Evolutionary conservation across 2,329 filamentous ascomycete species (phyloP).

Genomic region (Tolypocladium capitatum): DNA sequence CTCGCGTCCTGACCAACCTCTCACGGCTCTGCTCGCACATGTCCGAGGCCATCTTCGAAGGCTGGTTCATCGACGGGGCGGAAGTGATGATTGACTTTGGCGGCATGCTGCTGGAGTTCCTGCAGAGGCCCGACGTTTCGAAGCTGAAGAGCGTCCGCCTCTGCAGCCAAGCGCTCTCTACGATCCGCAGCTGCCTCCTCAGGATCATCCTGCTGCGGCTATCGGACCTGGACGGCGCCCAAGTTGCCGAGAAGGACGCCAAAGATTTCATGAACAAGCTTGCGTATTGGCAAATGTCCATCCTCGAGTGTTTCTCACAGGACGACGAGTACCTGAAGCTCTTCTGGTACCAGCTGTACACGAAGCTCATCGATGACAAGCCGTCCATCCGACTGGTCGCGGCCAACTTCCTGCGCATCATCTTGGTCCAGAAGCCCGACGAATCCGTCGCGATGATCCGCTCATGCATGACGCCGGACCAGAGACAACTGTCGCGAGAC

Average conservation of each 20-base stretch:
- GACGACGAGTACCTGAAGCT: conserved; percentile 76
- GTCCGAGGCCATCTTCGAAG: conserved; percentile 84
- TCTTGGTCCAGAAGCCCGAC: conserved; percentile 83
- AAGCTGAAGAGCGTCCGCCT: conserved; percentile 78
- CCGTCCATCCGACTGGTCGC: conserved; percentile 58
- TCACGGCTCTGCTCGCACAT: conserved; percentile 69
- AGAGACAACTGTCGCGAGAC: conserved; percentile 56
- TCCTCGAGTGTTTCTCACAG: conserved; percentile 62
- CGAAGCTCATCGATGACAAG: conserved; percentile 64
- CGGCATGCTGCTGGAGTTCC: conserved; percentile 73
- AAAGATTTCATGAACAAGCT: conserved; percentile 70
- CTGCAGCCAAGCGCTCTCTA: conserved; percentile 69
- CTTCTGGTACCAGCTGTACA: conserved; percentile 87
- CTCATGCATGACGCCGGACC: conserved; percentile 56
- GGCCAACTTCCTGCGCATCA: conserved; percentile 77
- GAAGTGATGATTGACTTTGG: conserved; percentile 74
- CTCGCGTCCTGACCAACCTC: conserved; percentile 75
- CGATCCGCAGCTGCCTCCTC: conserved; percentile 65
- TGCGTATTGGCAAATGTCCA: conserved; percentile 89
- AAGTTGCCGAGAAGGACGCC: conserved; percentile 46
- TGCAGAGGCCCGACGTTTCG: conserved; percentile 74
- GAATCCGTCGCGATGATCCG: conserved; percentile 65
- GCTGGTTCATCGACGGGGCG: conserved; percentile 87
- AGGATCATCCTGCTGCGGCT: conserved; percentile 67
- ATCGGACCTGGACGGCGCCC: conserved; percentile 63